phyloP scores from a whole-genome alignment of 768 basidiomycete species.

The Tephrocybe sp. region DNA sequence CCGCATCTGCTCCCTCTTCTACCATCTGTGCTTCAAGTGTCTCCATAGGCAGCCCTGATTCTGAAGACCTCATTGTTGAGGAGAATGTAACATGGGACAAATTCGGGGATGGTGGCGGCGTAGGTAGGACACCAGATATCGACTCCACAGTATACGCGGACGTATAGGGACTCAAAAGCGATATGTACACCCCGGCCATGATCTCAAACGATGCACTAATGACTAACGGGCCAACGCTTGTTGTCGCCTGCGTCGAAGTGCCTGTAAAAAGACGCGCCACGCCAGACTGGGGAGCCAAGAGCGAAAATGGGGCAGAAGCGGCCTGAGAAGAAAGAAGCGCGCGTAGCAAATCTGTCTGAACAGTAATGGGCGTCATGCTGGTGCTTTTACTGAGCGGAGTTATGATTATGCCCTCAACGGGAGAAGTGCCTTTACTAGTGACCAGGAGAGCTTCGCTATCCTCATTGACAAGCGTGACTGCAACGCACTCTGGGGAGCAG shows the following conservation, averaged over 20 bases:
- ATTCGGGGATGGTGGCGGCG: constrained; percentile 38
- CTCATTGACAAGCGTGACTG: neutral
- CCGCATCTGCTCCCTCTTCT: neutral
- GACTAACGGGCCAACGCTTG: constrained; percentile 19
- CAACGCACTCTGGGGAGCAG: constrained; percentile 10
- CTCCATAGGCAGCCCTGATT: too few species aligned
- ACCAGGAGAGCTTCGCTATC: neutral
- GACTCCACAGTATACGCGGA: constrained; percentile 15
- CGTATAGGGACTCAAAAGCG: constrained; percentile 32
- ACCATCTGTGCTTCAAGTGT: too few species aligned
- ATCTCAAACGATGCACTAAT: constrained; percentile 27
- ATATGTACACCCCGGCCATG: constrained; percentile 24
- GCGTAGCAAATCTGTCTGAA: constrained; percentile 8
- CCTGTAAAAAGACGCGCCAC: constrained; percentile 14
- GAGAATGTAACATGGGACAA: constrained; percentile 16
- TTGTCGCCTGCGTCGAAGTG: constrained; percentile 1
- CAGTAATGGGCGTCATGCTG: neutral
- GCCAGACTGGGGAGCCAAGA: constrained; percentile 18
- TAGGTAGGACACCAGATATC: constrained; percentile 26
- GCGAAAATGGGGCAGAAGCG: constrained; percentile 7
- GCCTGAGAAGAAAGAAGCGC: constrained; percentile 6
- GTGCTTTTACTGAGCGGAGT: neutral
- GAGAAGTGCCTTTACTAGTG: constrained; percentile 6
- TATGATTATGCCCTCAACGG: constrained; percentile 10
- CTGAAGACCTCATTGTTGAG: too few species aligned